phyloP scores from a whole-genome alignment of 148 eudicot genomes.

The Chenopodium berlandieri region DNA sequence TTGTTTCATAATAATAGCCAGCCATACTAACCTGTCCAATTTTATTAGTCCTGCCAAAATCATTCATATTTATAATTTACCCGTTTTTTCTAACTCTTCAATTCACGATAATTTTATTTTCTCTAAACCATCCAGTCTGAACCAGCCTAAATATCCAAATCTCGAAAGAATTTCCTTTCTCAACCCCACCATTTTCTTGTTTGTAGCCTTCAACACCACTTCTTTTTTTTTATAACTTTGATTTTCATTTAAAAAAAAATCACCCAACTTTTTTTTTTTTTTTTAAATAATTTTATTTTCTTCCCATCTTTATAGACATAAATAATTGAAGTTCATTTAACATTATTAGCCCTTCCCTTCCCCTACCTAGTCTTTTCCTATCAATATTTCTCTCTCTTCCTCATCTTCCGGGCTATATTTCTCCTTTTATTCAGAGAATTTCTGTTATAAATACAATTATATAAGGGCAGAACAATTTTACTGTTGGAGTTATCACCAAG shows the following conservation, averaged over 20 bases:
- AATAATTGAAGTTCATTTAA: conserved; percentile 25
- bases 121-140: background rate
- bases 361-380: conserved; percentile 25
- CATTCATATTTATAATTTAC: conserved; percentile 11
- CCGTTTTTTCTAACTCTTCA: background rate
- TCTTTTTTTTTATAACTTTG: background rate
- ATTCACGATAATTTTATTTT: no score
- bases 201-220: background rate
- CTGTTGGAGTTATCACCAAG: background rate
- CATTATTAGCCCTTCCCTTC: conserved; percentile 27
- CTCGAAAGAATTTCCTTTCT: background rate
- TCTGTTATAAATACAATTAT: conserved; percentile 26
- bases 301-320: conserved; percentile 8
- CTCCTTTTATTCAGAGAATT: background rate
- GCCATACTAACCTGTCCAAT: conserved; percentile 34
- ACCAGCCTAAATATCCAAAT: background rate
- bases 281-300: background rate
- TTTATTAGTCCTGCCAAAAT: conserved; percentile 26
- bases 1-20: conserved; percentile 36
- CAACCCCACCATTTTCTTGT: no score
- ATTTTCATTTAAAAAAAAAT: background rate
- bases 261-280: background rate
- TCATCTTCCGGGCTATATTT: conserved; percentile 29
- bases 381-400: conserved; percentile 17
- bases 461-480: conserved; percentile 10